phyloP scores from a whole-genome alignment of 345 rosid genomes.

The Ceriops zippeliana region DNA sequence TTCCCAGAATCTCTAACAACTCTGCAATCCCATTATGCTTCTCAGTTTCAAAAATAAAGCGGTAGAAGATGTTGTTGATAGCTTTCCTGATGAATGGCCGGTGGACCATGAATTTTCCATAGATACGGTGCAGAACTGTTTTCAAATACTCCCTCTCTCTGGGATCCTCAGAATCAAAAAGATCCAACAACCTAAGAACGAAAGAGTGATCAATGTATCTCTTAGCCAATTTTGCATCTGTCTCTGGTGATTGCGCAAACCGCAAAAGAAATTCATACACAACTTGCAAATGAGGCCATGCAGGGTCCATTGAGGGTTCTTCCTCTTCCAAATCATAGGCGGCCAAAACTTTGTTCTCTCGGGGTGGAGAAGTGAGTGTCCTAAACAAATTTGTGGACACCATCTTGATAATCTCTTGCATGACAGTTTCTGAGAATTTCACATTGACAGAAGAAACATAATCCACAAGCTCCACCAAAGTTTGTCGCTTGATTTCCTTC shows the following conservation, averaged over 20 bases:
- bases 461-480: constrained; percentile 10
- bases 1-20: constrained; percentile 77
- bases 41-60: constrained; percentile 75
- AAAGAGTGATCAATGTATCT: constrained; percentile 77
- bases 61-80: constrained; percentile 73
- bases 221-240: constrained; percentile 84
- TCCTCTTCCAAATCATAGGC: constrained; percentile 78
- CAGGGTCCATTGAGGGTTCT: constrained; percentile 74
- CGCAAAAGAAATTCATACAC: constrained; percentile 75
- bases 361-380: constrained; percentile 56
- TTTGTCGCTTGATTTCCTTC: constrained; percentile 4
- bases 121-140: constrained; percentile 72
- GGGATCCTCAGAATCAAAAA: constrained; percentile 82
- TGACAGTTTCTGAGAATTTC: not conserved
- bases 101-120: constrained; percentile 92
- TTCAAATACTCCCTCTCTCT: constrained; percentile 80
- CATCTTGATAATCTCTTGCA: constrained; percentile 8
- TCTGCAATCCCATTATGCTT: constrained; percentile 85
- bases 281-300: constrained; percentile 80
- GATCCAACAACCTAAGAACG: constrained; percentile 68
- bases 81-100: constrained; percentile 81
- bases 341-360: constrained; percentile 58
- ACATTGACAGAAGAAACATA: constrained; percentile 3
- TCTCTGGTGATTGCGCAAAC: constrained; percentile 74
- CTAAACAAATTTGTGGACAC: constrained; percentile 4